Evolutionary conservation across 768 basidiomycete genomes (phyloP).

Genomic region (Amanita molliuscula): DNA sequence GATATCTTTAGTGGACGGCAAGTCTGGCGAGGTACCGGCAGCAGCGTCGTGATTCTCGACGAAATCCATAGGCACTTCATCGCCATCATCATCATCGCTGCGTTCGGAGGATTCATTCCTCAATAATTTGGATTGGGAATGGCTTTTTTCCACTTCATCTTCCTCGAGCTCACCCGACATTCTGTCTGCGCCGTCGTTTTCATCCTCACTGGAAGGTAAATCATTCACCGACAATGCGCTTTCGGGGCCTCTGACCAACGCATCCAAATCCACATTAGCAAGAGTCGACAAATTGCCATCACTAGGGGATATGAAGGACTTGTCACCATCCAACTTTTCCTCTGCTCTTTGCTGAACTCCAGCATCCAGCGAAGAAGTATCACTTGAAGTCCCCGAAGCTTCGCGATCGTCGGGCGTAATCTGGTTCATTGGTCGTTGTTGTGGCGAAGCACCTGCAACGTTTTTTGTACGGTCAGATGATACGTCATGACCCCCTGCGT

Average conservation of each 20-base stretch:
- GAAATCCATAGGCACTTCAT: constrained; percentile 1
- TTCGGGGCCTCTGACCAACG: constrained; percentile 28
- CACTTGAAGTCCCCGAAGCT: not conserved
- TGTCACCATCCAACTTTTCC: not conserved
- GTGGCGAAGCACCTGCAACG: constrained; percentile 6
- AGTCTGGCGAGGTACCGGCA: not conserved
- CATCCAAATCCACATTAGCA: constrained; percentile 24
- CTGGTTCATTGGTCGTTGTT: not conserved
- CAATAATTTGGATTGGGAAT: constrained; percentile 19
- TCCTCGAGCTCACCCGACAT: constrained; percentile 25
- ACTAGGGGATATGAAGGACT: not conserved
- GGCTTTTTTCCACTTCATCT: constrained; percentile 16
- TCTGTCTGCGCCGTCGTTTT: constrained; percentile 27
- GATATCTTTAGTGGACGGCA: not conserved
- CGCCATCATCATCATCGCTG: constrained; percentile 21
- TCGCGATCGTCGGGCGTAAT: not conserved
- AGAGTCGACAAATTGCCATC: constrained; percentile 7
- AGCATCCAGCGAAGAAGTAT: not conserved
- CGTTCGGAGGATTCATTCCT: constrained; percentile 23
- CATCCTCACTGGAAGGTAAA: constrained; percentile 24
- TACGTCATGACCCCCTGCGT: constrained; percentile 1
- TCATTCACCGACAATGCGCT: constrained; percentile 21
- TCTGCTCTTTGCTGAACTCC: not conserved
- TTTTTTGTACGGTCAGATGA: constrained; percentile 6
- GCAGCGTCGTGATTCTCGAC: not conserved